A percentile compares a stretch with the other conserved stretches of the same genome.
phyloP scores from a whole-genome alignment of 2,329 filamentous ascomycete genomes.

The Pseudocercospora macadamiae region DNA sequence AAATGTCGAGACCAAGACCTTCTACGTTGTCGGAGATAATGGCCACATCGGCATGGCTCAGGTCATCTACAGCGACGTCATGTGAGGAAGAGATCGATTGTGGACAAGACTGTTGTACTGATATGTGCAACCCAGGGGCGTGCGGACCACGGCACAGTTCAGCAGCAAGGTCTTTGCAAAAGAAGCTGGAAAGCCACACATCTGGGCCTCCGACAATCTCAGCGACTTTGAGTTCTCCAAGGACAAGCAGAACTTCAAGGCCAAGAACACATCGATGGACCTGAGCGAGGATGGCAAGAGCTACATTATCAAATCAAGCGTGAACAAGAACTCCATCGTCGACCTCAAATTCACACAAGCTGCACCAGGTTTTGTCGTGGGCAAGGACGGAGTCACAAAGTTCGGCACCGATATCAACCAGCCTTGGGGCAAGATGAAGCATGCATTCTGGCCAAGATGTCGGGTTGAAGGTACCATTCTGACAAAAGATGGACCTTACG shows the following conservation, averaged over 20 bases:
- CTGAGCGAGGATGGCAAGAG: slow-evolving; percentile 80
- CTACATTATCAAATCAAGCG: slow-evolving; percentile 89
- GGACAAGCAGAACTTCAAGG: slow-evolving; percentile 80
- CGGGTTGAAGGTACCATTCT: slow-evolving; percentile 79
- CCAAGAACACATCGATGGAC: slow-evolving; percentile 81
- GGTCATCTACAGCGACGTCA: slow-evolving; percentile 97
- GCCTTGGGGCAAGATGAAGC: slow-evolving; percentile 91
- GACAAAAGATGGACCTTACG: slow-evolving; percentile 77
- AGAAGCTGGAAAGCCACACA: slow-evolving; percentile 67
- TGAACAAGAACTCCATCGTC: slow-evolving; percentile 77
- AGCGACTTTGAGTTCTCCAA: slow-evolving; percentile 81
- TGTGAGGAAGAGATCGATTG: slow-evolving; percentile 56
- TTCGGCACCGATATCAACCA: slow-evolving; percentile 84
- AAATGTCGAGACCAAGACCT: slow-evolving; percentile 90
- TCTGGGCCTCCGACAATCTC: slow-evolving; percentile 84
- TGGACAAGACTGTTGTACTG: slow-evolving; percentile 2
- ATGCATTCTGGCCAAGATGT: slow-evolving; percentile 93
- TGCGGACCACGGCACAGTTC: slow-evolving; percentile 90
- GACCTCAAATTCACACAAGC: slow-evolving; percentile 79
- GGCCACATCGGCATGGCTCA: slow-evolving; percentile 80
- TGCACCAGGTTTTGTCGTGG: slow-evolving; percentile 80
- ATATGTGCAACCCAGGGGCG: slow-evolving; percentile 62
- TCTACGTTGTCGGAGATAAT: slow-evolving; percentile 82
- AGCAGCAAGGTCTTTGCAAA: slow-evolving; percentile 89
- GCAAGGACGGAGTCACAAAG: slow-evolving; percentile 78